phyloP scores from a whole-genome alignment of 2,329 filamentous ascomycete genomes.

The Fonsecaea erecta region DNA sequence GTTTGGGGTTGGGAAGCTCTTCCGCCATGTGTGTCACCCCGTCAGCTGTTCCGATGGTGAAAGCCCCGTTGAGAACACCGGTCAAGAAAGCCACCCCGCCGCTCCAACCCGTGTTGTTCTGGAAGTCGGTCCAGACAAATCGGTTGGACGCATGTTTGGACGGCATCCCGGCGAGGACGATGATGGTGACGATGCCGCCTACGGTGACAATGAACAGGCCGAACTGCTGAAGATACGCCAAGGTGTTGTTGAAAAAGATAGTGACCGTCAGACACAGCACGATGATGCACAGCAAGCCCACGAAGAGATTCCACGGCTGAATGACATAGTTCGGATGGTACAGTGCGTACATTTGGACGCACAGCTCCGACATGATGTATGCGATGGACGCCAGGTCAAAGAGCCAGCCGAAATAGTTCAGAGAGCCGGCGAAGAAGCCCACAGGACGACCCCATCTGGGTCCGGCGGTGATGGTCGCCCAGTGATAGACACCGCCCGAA shows the following conservation, averaged over 20 bases:
- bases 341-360: constrained; percentile 64
- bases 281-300: constrained; percentile 53
- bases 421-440: constrained; percentile 53
- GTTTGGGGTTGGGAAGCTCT: constrained; percentile 67
- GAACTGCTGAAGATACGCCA: constrained; percentile 26
- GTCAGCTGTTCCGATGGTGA: constrained; percentile 69
- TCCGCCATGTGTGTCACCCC: constrained; percentile 67
- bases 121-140: constrained; percentile 63
- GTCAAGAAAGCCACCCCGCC: constrained; percentile 66
- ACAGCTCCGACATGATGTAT: constrained; percentile 61
- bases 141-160: constrained; percentile 50
- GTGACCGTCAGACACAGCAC: constrained; percentile 53
- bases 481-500: constrained; percentile 65
- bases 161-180: constrained; percentile 43
- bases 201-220: constrained; percentile 57
- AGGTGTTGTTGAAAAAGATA: constrained; percentile 45
- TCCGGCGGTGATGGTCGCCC: constrained; percentile 63
- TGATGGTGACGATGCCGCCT: constrained; percentile 53
- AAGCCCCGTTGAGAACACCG: constrained; percentile 73
- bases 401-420: constrained; percentile 60
- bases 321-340: constrained; percentile 55
- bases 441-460: constrained; percentile 58
- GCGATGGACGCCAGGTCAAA: constrained; percentile 51
- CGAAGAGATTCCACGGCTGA: constrained; percentile 48
- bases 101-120: constrained; percentile 50